Base-by-base conservation (phyloP, 2,329 filamentous ascomycete genomes). In the Whalleya microplaca region DNA sequence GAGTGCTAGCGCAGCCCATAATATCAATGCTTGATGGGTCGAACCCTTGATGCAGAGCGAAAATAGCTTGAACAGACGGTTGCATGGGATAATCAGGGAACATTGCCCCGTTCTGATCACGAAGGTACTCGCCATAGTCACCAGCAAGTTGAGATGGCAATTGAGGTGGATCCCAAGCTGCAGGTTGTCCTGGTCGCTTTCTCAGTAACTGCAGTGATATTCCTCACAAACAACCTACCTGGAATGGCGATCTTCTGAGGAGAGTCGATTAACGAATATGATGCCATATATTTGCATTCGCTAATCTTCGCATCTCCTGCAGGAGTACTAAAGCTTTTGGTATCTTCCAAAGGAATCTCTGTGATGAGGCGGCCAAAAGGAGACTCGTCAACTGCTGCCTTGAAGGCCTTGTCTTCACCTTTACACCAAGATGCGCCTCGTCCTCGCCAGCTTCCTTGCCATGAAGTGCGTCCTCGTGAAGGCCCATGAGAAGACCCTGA, bases 21-120 rank as follows among this genome's bases (percentile, higher is more conserved):
- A 68, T 55, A 23, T 69, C 60, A 20, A 68, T 53, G 42, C 18
- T 53, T 21, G 60, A 60, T 2, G 64, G 52, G 20, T 64, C 64
- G 18, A 67, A 65, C 3, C 8, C 23, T 41, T 59, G 18, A 40
- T 66, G 48, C 9, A 66, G 19, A 51, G 59, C 50, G 47, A 64
- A 62, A 18, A 68, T 21, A 3, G 66, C 60, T 45, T 67, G 62
- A 1, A 68, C 62, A 18, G 64, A 53, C 9, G 62, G 58, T 9
- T 61, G 57, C 42, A 67, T 62, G 10, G 66, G 66, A 44, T 66
- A 48, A 7, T 59, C 42, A n/a, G 63, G 64, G 41, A 68, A 68
- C 1, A 47, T 50, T n/a, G 64, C 63, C 37, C 65, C 62, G 48
- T 69, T 67, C 9, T 64, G 61, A 49, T 69, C 65, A 10, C 63